Conservation (phyloP, 1,284 basidiomycete species). For the Neotropicomus parvogracilis region DNA sequence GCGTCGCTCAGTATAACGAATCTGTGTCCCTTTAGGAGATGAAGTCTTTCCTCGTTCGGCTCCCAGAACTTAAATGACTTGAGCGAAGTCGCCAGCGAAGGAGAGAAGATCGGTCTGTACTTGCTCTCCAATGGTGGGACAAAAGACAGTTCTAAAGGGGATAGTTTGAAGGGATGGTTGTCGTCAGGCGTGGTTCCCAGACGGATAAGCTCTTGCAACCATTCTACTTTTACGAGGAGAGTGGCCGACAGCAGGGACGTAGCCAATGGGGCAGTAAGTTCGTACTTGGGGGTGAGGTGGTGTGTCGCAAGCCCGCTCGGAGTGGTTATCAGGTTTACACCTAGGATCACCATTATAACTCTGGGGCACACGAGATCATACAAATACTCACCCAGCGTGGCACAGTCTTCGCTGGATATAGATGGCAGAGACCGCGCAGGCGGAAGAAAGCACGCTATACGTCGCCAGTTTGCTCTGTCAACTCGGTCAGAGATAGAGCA, state of each 20-base stretch:
- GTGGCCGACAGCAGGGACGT: constrained; percentile 54
- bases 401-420: constrained; percentile 44
- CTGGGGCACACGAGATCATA: background rate
- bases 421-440: constrained; percentile 30
- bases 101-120: constrained; percentile 54
- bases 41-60: constrained; percentile 54
- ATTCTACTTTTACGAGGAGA: constrained; percentile 58
- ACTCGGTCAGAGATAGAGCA: constrained; percentile 3
- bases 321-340: constrained; percentile 50
- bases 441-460: constrained; percentile 49
- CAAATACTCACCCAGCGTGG: constrained; percentile 46
- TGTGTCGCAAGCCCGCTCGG: constrained; percentile 51
- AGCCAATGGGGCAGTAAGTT: constrained; percentile 46
- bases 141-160: constrained; percentile 49
- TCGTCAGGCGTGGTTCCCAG: constrained; percentile 40
- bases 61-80: constrained; percentile 59
- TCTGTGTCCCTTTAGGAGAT: constrained; percentile 48
- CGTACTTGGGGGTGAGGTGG: constrained; percentile 51
- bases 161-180: constrained; percentile 33
- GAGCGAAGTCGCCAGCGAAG: constrained; percentile 43
- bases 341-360: constrained; percentile 24
- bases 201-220: constrained; percentile 56
- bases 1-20: constrained; percentile 61
- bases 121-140: constrained; percentile 48
- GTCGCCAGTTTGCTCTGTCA: constrained; percentile 51